These are phyloP conservation scores for Ophiostoma australiae DNA, from an alignment of 2,329 filamentous ascomycete genomes.

Conservation along the genomic window DNA sequence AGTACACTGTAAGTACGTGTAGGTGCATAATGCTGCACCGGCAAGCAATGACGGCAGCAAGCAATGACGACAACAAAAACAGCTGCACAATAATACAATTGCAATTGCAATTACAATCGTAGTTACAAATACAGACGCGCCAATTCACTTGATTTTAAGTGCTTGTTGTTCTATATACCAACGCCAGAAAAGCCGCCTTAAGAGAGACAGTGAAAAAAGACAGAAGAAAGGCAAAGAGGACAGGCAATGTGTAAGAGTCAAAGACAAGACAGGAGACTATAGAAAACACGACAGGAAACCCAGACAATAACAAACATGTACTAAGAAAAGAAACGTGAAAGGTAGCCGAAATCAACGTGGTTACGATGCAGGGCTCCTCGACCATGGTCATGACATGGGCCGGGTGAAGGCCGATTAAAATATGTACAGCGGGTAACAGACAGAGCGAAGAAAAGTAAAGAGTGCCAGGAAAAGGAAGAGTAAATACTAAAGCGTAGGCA, in stretches of 20 bases:
- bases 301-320: not conserved
- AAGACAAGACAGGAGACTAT: not conserved
- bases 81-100: not conserved
- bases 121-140: not conserved
- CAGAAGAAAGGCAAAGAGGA: not conserved
- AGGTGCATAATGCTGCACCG: not conserved
- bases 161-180: not conserved
- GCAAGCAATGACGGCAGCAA: not conserved
- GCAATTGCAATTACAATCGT: no score
- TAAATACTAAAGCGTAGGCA: not conserved
- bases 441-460: not conserved
- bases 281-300: not conserved
- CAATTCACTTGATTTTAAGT: not conserved
- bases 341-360: not conserved
- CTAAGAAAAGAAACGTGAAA: conserved; percentile 1
- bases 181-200: not conserved
- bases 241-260: not conserved
- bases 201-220: not conserved
- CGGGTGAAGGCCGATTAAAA: not conserved
- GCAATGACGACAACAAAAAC: not conserved
- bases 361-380: not conserved
- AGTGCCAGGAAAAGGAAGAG: no score
- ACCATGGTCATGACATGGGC: not conserved
- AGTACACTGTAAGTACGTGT: not conserved
- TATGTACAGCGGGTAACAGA: not conserved